phyloP scores from a whole-genome alignment of 2,329 filamentous ascomycete species.

The Trichoderma harzianum region DNA sequence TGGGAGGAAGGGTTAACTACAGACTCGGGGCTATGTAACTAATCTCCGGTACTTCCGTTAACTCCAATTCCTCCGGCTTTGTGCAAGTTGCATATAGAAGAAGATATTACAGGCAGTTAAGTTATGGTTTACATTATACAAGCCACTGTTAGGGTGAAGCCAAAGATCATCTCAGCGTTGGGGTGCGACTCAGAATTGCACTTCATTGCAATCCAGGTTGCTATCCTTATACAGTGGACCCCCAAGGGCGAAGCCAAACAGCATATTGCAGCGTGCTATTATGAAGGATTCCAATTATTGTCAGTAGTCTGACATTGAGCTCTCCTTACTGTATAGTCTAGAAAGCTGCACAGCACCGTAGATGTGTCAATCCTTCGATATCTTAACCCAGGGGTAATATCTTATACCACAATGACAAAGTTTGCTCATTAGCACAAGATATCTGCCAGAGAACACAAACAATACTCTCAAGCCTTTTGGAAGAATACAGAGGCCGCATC shows the following conservation, averaged over 20 bases:
- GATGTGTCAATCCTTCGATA: background rate
- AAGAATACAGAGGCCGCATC: background rate
- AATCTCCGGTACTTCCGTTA: constrained; percentile 22
- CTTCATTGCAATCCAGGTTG: background rate
- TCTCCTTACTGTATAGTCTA: background rate
- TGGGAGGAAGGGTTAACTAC: background rate
- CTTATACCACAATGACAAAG: background rate
- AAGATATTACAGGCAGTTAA: background rate
- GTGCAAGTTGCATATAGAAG: background rate
- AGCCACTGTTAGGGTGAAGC: background rate
- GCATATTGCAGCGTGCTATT: background rate
- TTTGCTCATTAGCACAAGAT: background rate
- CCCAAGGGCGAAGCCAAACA: background rate
- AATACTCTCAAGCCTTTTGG: background rate
- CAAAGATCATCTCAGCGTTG: background rate
- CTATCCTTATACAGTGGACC: background rate
- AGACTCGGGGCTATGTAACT: constrained; percentile 17
- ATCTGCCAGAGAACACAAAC: background rate
- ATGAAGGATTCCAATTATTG: background rate
- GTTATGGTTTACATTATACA: background rate
- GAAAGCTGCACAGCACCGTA: background rate
- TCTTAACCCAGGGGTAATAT: background rate
- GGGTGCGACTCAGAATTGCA: background rate
- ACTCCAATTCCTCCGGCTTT: background rate
- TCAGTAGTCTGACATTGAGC: background rate